Evolutionary conservation across 192 early-diverging fungal species (phyloP), one percentile per base, ranked within the genome.

Genomic region (Coemansia sp.): DNA sequence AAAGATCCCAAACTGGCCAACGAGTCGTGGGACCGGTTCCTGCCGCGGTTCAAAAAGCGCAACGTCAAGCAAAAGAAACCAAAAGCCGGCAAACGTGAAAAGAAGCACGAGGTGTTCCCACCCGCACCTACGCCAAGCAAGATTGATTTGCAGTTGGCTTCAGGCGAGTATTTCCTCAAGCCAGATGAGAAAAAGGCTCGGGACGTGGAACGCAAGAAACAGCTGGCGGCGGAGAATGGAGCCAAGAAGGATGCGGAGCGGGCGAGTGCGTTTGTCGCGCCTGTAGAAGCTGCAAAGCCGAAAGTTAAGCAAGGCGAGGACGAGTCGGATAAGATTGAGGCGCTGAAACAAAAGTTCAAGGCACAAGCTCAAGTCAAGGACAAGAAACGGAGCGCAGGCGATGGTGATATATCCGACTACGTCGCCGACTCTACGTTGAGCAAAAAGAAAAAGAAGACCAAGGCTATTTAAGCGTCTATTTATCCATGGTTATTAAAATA

Each of bases 21-120:
- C 34, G 95, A 97, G 74, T 91, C 89, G 5, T 99, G 97, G 97
- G 97, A 99, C 58, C 82, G 97, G 20, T 99, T 99, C 79, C 80
- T 98, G 56, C 97, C 97, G 7, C 83, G 95, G 56, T 99, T 99
- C 85, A 94, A 94, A 73, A 96, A 95, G 83, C 84, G 88, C 72
- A 94, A 95, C 51, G 72, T 85, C 62, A 79, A 85, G 60, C 82
- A 85, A 51, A 90, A 91, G 78, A 85, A 86, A 46, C 84, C 84
- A 7, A 78, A 83, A 69, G 48, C 68, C 2, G 62, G 56, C 3
- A 82, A 87, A 65, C 93, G 93, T 85, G 93, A 93, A 83, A 91
- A 89, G 66, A 84, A 88, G 61, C 31, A 26, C 70, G 89, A 92
- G 42, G 87, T 91, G 12, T 97, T 97, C 87, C 95, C 95, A 59